phyloP scores from a whole-genome alignment of 208 protist genomes.

The Trypanosoma caninum region DNA sequence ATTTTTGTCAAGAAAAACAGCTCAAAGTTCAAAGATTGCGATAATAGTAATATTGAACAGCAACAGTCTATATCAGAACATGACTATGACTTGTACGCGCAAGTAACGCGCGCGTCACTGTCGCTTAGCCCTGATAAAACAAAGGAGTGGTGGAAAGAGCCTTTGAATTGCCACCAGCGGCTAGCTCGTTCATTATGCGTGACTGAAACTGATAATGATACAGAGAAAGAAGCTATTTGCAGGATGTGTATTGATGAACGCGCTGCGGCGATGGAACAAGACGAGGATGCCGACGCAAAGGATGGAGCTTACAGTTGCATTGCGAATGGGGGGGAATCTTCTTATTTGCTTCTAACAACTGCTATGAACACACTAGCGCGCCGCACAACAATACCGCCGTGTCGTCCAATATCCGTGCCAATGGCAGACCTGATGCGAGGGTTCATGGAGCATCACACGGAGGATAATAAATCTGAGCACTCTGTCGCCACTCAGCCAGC shows the following conservation, averaged over 20 bases:
- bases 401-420: neutral
- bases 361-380: conserved; percentile 11
- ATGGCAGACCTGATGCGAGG: neutral
- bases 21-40: no score
- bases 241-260: conserved; percentile 13
- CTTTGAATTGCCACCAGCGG: conserved; percentile 26
- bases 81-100: conserved; percentile 64
- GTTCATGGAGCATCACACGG: conserved; percentile 3
- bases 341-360: conserved; percentile 6
- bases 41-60: no score
- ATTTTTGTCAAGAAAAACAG: no score
- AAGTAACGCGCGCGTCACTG: conserved; percentile 31
- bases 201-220: no score
- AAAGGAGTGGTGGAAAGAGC: conserved; percentile 50
- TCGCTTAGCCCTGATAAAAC: conserved; percentile 21
- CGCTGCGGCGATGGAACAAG: conserved; percentile 1
- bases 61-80: conserved; percentile 32
- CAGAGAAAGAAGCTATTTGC: conserved; percentile 1
- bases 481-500: neutral
- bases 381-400: neutral
- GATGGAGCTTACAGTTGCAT: neutral
- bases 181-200: neutral
- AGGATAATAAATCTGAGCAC: neutral
- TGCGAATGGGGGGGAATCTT: conserved; percentile 3
- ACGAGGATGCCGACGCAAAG: neutral